Base-by-base conservation (phyloP, 768 basidiomycete genomes). In the Tulasnella sp. region DNA sequence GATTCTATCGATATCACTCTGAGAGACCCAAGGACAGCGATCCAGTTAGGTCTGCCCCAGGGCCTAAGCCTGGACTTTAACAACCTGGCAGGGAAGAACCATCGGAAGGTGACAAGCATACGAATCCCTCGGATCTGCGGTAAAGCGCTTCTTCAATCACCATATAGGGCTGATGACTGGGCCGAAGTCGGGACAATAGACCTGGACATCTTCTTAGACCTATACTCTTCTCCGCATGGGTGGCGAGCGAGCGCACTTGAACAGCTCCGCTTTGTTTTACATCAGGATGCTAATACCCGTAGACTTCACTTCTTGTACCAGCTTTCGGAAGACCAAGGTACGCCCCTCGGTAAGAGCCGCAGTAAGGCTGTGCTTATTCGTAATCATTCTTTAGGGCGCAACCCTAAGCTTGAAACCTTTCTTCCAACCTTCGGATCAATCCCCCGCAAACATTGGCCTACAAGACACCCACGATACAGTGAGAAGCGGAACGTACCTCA, bases 31-130 rank as follows among this genome's bases (percentile, higher is more conserved):
- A 69, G 71, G 29, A 77, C 81, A 21, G 83, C 83, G 0, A 30
- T 85, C 10, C 74, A 83, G 24, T 52, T 87, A 15, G 68, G 73
- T 1, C 63, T 89, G 0, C 77, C 83, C 0, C 63, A 70, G 5
- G 91, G 91, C 3, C 60, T 93, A 27, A 73, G 73, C 27, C 64
- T 89, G 17, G 81, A 88, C 58, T 80, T 73, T 63, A 95, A 93
- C 67, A 86, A 94, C 66, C 71, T 86, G 24, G 84, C 85, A 1
- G 83, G 86, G 15, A 75, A 78, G 27, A 75, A 76, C 38, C 84
- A 88, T 68, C 77, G 80, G 45, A 88, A 79, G 65, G 74, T 84
- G 34, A 79, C 78, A 3, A 82, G 78, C 65, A 21, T 92, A 8
- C 76, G 75, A 29, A 55, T 88, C 3, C 85, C 87, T 7, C 63